Conservation (phyloP, 2,329 filamentous ascomycete species). For the Aureobasidium sp. region DNA sequence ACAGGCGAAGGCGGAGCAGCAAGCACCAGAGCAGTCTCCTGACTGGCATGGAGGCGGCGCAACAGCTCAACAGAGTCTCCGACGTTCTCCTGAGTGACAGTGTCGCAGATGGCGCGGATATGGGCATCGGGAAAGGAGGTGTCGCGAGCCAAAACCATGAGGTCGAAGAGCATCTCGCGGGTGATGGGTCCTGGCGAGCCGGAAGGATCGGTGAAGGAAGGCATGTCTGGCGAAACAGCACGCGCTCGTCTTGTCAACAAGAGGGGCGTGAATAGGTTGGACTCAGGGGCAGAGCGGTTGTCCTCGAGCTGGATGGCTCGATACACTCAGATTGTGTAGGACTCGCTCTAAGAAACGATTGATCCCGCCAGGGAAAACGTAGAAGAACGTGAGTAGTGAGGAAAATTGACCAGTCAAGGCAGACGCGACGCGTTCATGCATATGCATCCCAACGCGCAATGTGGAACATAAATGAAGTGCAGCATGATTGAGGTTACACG, state of each 20-base stretch:
- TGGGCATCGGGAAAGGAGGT: background rate
- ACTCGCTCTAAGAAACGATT: background rate
- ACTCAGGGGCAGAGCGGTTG: background rate
- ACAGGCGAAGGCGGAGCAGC: background rate
- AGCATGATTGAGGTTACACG: background rate
- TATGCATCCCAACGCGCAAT: background rate
- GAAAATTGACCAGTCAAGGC: background rate
- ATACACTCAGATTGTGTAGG: background rate
- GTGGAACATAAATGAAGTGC: background rate
- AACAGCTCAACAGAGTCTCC: background rate
- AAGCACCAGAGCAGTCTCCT: background rate
- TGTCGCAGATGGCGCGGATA: background rate
- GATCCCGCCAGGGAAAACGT: too few species aligned
- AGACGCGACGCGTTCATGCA: background rate
- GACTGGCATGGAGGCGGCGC: background rate
- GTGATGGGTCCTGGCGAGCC: background rate
- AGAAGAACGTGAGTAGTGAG: background rate
- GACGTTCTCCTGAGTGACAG: background rate
- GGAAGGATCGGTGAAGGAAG: background rate
- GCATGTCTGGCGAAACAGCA: background rate
- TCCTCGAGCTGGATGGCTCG: background rate
- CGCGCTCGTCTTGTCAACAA: too few species aligned
- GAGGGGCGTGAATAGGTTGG: accelerated
- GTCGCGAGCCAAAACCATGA: background rate
- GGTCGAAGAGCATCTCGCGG: background rate